Conservation (phyloP, 108 stramenopile species). For the Nitzschia sp. region DNA sequence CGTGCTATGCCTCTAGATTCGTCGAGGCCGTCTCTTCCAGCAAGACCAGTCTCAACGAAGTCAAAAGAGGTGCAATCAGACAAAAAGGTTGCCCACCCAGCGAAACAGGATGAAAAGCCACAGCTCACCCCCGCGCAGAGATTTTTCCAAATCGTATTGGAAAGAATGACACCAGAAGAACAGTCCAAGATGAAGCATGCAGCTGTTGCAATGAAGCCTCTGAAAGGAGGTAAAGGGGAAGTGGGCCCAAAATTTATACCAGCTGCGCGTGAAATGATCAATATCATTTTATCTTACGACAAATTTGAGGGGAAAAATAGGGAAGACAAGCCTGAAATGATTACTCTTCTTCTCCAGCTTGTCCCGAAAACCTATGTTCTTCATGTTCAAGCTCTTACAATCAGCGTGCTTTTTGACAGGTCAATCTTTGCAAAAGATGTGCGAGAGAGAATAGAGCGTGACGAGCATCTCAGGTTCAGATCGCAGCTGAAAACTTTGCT, state of each 20-base stretch:
- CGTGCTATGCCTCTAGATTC: neutral
- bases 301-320: constrained; percentile 14
- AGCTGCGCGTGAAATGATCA: constrained; percentile 32
- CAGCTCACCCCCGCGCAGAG: constrained; percentile 1
- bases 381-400: constrained; percentile 47
- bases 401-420: constrained; percentile 38
- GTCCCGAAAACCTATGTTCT: constrained; percentile 50
- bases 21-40: neutral
- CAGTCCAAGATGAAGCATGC: constrained; percentile 51
- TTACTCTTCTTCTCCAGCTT: constrained; percentile 58
- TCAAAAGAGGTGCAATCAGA: neutral
- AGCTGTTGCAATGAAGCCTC: constrained; percentile 66
- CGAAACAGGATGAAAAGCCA: neutral
- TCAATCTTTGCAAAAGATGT: constrained; percentile 37
- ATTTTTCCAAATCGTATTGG: constrained; percentile 24
- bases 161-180: constrained; percentile 36
- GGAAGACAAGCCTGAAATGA: constrained; percentile 37
- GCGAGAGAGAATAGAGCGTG: constrained; percentile 22
- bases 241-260: constrained; percentile 31
- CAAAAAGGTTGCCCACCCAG: neutral
- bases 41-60: neutral
- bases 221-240: constrained; percentile 33
- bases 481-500: constrained; percentile 23
- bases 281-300: constrained; percentile 33
- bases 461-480: constrained; percentile 33